Evolutionary conservation across 495 filamentous ascomycete genomes (phyloP).

Genomic region (Penicillium lividum): DNA sequence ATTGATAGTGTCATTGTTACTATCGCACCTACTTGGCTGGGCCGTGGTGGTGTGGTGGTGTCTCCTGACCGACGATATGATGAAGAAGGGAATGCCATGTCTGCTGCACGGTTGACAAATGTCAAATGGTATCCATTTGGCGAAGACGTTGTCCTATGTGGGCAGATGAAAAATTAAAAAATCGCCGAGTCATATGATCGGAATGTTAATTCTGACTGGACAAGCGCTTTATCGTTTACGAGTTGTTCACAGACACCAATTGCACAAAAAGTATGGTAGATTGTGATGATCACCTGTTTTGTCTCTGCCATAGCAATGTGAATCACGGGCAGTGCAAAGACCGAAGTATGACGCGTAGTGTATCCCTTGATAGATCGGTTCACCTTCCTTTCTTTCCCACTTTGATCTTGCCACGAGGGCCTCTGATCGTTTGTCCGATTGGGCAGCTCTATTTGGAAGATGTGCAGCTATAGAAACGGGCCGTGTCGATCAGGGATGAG

Average conservation of each 20-base stretch:
- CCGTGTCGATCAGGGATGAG: slow-evolving; percentile 14
- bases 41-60: slow-evolving; percentile 74
- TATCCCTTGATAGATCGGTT: slow-evolving; percentile 10
- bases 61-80: slow-evolving; percentile 53
- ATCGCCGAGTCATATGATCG: too few relatives aligned
- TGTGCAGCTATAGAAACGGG: slow-evolving; percentile 6
- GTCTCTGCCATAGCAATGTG: neutral
- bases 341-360: slow-evolving; percentile 11
- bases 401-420: slow-evolving; percentile 8
- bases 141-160: slow-evolving; percentile 76
- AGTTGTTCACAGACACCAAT: too few relatives aligned
- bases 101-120: slow-evolving; percentile 60
- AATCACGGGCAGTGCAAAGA: neutral
- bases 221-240: neutral
- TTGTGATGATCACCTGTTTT: neutral
- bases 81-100: slow-evolving; percentile 43
- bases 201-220: too few relatives aligned
- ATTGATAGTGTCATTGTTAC: slow-evolving; percentile 80
- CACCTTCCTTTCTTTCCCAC: slow-evolving; percentile 1
- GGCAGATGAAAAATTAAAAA: slow-evolving; percentile 38
- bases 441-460: neutral
- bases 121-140: slow-evolving; percentile 76
- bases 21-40: slow-evolving; percentile 82
- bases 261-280: neutral
- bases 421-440: neutral